phyloP scores from a whole-genome alignment of 306 rosid species.

The Morella rubra region DNA sequence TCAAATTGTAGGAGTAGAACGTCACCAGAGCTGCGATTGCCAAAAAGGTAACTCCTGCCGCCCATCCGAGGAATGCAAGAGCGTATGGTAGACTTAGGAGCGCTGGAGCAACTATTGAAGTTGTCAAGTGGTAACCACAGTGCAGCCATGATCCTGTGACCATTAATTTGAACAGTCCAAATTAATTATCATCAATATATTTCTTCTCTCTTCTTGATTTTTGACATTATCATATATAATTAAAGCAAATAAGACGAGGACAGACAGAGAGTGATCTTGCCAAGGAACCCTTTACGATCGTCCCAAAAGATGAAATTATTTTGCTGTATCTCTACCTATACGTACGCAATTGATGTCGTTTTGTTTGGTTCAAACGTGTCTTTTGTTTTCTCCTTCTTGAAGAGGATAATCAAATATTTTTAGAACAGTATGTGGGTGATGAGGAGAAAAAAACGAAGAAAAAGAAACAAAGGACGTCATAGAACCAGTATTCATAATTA shows the following conservation, averaged over 20 bases:
- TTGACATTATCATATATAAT: no score
- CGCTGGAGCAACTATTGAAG: constrained; percentile 83
- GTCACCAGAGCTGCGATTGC: constrained; percentile 63
- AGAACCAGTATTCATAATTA: not conserved
- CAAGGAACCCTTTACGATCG: no score
- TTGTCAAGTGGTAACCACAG: constrained; percentile 81
- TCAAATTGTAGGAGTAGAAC: constrained; percentile 74
- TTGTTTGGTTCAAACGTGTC: no score
- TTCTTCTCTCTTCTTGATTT: no score
- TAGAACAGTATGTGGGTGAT: no score
- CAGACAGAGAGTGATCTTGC: no score
- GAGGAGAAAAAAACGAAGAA: not conserved
- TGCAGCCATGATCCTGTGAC: constrained; percentile 77
- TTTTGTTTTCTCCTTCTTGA: no score
- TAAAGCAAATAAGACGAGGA: no score
- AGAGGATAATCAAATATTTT: no score
- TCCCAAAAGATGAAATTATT: no score
- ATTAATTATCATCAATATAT: not conserved
- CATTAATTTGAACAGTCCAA: not conserved
- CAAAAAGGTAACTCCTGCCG: constrained; percentile 55
- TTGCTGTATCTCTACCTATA: no score
- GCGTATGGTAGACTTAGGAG: constrained; percentile 81
- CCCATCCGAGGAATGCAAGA: constrained; percentile 74
- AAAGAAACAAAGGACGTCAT: not conserved
- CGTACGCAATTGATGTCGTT: no score